A percentile compares a stretch with the other conserved stretches of the same genome.
Conservation (phyloP, 768 basidiomycete genomes). For the Leccinum subgranulosum region DNA sequence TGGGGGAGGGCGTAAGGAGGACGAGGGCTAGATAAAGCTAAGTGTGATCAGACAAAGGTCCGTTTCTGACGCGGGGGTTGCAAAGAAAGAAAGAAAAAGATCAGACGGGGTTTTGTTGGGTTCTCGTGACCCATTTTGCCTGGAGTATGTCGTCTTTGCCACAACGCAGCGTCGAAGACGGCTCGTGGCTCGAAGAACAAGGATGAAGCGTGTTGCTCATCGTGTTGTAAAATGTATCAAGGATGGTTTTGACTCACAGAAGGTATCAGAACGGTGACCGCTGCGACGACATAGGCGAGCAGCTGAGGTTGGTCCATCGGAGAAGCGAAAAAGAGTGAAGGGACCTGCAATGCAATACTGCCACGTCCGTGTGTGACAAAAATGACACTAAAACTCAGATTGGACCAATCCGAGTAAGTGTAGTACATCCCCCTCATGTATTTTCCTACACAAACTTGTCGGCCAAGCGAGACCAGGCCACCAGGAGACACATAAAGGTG, state of each 20-base stretch:
- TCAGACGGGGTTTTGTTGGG: slow-evolving; percentile 36
- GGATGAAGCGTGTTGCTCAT: slow-evolving; percentile 77
- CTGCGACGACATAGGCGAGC: slow-evolving; percentile 22
- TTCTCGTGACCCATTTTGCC: slow-evolving; percentile 40
- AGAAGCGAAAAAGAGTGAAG: neutral
- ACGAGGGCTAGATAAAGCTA: slow-evolving; percentile 72
- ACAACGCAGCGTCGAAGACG: slow-evolving; percentile 47
- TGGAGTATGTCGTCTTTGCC: slow-evolving; percentile 60
- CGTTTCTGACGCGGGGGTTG: too few relatives aligned
- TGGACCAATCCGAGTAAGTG: too few relatives aligned
- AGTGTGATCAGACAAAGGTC: slow-evolving; percentile 10
- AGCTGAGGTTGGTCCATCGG: slow-evolving; percentile 25
- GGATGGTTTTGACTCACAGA: slow-evolving; percentile 25
- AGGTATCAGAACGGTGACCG: slow-evolving; percentile 21
- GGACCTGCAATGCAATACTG: neutral
- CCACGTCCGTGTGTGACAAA: neutral
- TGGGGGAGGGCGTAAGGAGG: slow-evolving; percentile 69
- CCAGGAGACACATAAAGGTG: too few relatives aligned
- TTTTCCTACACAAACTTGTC: too few relatives aligned
- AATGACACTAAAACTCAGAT: too few relatives aligned
- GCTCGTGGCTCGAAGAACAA: slow-evolving; percentile 89
- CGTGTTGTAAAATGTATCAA: slow-evolving; percentile 23
- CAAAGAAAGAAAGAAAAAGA: neutral
- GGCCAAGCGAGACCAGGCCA: too few relatives aligned
- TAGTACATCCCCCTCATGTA: too few relatives aligned